A percentile compares a stretch with the other conserved stretches of the same genome.
These are phyloP conservation scores for Chalaropsis thielavioides DNA, from an alignment of 2,329 filamentous ascomycete species.

Conservation along the genomic window DNA sequence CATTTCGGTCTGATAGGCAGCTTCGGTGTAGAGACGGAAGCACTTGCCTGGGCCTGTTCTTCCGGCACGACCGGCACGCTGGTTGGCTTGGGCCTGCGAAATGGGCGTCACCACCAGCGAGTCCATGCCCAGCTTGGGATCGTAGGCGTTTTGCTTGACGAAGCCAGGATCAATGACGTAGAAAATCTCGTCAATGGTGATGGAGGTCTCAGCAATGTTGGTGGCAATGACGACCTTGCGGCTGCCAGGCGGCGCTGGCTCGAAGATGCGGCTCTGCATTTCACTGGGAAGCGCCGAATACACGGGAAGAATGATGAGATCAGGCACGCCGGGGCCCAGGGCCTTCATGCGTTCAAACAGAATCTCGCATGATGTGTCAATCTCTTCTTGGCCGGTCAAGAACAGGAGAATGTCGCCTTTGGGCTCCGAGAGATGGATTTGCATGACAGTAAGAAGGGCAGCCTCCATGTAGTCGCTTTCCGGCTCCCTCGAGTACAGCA, in stretches of 20 bases:
- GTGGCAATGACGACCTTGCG: constrained; percentile 96
- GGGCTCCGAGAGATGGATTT: constrained; percentile 88
- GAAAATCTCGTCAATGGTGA: constrained; percentile 95
- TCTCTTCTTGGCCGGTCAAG: constrained; percentile 93
- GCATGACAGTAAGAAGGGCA: constrained; percentile 92
- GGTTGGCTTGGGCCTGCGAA: constrained; percentile 90
- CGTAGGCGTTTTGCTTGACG: constrained; percentile 93
- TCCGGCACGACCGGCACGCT: constrained; percentile 81
- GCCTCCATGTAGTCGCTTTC: constrained; percentile 93
- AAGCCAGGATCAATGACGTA: constrained; percentile 96
- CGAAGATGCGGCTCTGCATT: constrained; percentile 88
- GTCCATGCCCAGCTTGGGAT: constrained; percentile 96
- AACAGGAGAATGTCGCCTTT: constrained; percentile 92
- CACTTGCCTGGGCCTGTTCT: constrained; percentile 92
- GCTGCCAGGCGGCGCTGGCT: constrained; percentile 70
- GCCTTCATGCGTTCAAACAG: constrained; percentile 93
- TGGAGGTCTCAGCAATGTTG: constrained; percentile 94
- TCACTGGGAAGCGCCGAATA: constrained; percentile 88
- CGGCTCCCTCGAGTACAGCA: constrained; percentile 88
- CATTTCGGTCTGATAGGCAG: constrained; percentile 94
- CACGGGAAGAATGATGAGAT: constrained; percentile 86
- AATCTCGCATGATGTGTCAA: constrained; percentile 88
- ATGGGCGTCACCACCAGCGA: constrained; percentile 90
- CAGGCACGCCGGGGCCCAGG: constrained; percentile 75
- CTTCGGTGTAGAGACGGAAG: constrained; percentile 89